These are phyloP conservation scores for Gryganskiella cystojenkinii DNA, from an alignment of 192 early-diverging fungal genomes.

Conservation along the genomic window DNA sequence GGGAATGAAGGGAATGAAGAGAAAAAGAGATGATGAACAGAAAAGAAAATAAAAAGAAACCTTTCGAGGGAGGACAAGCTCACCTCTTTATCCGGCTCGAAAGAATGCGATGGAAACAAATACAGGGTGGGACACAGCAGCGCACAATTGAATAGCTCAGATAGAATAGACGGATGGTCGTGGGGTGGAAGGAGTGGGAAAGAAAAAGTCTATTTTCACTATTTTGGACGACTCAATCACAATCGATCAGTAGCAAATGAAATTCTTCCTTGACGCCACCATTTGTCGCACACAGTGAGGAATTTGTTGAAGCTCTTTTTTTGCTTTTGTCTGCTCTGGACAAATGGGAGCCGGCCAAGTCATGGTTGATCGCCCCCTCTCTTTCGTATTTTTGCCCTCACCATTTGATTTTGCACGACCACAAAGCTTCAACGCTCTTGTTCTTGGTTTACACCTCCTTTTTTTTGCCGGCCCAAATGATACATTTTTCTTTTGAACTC, in stretches of 20 bases:
- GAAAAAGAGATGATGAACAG: not conserved
- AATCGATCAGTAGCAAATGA: too few relatives aligned
- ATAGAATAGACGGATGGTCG: too few relatives aligned
- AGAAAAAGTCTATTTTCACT: not conserved
- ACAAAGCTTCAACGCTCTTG: too few relatives aligned
- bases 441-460: too few relatives aligned
- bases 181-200: not conserved
- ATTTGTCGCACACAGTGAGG: not conserved
- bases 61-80: not conserved
- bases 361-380: slow-evolving; percentile 5
- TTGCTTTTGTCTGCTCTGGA: not conserved
- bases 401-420: too few relatives aligned
- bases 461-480: not conserved
- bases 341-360: slow-evolving; percentile 38
- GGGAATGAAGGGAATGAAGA: not conserved
- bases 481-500: too few relatives aligned
- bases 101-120: slow-evolving; percentile 1
- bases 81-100: not conserved
- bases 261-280: not conserved
- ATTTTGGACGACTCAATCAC: not conserved
- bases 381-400: too few relatives aligned
- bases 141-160: too few relatives aligned
- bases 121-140: too few relatives aligned
- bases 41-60: not conserved
- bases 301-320: not conserved